Evolutionary conservation across 164 flowering plant species (phyloP), one percentile per base, ranked within the genome.

Genomic region (Stephania japonica): DNA sequence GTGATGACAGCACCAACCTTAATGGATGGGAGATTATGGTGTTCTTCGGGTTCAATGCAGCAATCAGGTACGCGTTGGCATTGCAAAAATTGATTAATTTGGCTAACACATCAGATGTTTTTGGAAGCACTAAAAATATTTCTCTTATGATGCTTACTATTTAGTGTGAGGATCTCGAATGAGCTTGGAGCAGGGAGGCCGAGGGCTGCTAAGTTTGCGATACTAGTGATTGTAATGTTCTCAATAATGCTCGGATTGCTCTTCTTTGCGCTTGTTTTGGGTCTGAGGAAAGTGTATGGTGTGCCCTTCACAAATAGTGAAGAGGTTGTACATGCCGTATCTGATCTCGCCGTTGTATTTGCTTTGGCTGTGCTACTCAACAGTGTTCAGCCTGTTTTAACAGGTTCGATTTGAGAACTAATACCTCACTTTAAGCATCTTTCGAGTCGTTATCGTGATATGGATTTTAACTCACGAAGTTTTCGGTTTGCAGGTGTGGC

Each of bases 171-270:
- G 76, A 78, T 82, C 63, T 80, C 82, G 14, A 82, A 82, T 78
- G 82, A 81, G 69, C 84, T 81, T 14, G 84, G 81, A 67, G 84
- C 84, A 65, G 84, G 80, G 61, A 79, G 81, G 43, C 84, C 84
- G 66, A 81, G 78, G 65, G 84, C 81, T 69, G 84, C 84, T 71
- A 81, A 81, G 65, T 79, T 81, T 69, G 77, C 84, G 5, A 79
- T 81, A 16, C 9, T 81, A 62, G 80, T 79, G 25, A 79, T 74
- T 5, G 81, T 79, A 14, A 10, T 72, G 42, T 76, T 79, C 21
- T 72, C 81, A 25, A 70, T 70, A 38, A 11, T 76, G 11, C 68
- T 81, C 12, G 84, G 84, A n/a, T 16, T 79, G 3, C 41, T 63
- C 12, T 79, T 81, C 76, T 64, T 81, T 13, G 75, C 56, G 25